phyloP scores from a whole-genome alignment of 257 asterid genomes.

The Mitragyna speciosa region DNA sequence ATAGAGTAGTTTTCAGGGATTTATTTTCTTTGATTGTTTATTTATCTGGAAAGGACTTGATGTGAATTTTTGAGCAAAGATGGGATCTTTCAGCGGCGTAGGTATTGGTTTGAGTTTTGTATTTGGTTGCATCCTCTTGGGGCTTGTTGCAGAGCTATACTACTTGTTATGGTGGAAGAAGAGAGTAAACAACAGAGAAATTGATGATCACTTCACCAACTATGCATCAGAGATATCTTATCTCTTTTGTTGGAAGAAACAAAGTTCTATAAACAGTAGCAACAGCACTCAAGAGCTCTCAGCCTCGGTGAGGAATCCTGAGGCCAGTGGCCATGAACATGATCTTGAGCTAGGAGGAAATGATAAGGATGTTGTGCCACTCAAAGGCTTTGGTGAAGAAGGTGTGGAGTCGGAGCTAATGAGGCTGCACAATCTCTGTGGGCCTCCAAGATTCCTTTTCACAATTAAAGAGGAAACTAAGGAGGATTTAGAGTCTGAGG shows the following conservation, averaged over 20 bases:
- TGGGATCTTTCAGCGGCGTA: slow-evolving; percentile 72
- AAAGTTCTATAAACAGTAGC: slow-evolving; percentile 15
- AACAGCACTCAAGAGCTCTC: slow-evolving; percentile 35
- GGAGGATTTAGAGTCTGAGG: slow-evolving; percentile 87
- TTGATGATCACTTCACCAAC: slow-evolving; percentile 17
- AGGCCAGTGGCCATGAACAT: slow-evolving; percentile 24
- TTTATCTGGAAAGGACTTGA: background rate
- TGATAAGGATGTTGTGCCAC: slow-evolving; percentile 26
- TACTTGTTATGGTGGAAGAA: slow-evolving; percentile 75
- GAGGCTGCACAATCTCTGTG: slow-evolving; percentile 81
- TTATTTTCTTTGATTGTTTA: background rate
- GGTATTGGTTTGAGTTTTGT: slow-evolving; percentile 72
- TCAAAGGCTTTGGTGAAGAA: slow-evolving; percentile 55
- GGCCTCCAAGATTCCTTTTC: slow-evolving; percentile 93
- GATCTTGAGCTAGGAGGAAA: slow-evolving; percentile 64
- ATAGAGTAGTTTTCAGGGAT: background rate
- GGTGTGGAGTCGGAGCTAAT: slow-evolving; percentile 69
- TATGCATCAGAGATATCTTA: slow-evolving; percentile 28
- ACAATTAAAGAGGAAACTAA: slow-evolving; percentile 85
- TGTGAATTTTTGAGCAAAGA: slow-evolving; percentile 34
- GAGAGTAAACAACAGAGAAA: slow-evolving; percentile 36
- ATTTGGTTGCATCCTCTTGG: slow-evolving; percentile 68
- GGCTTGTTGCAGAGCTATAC: slow-evolving; percentile 66
- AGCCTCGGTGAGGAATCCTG: slow-evolving; percentile 28
- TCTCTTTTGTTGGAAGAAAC: slow-evolving; percentile 55